These are phyloP conservation scores for Clonostachys sp. DNA, from an alignment of 2,329 filamentous ascomycete species.

Conservation along the genomic window DNA sequence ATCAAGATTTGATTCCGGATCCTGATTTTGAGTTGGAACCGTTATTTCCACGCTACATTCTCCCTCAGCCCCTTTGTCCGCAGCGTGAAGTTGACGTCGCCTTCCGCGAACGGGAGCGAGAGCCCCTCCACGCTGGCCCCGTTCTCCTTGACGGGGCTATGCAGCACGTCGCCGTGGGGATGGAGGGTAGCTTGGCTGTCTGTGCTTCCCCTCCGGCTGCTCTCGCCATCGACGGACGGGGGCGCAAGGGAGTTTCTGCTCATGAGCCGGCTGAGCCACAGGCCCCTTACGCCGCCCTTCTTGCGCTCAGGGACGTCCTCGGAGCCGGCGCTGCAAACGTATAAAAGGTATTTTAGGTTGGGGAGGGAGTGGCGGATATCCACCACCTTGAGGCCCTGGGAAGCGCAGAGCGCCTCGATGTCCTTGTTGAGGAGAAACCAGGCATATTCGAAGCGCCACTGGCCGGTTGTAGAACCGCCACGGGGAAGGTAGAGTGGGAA, in stretches of 20 bases:
- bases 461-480: conserved; percentile 59
- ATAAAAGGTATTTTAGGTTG: conserved; percentile 89
- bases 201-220: conserved; percentile 26
- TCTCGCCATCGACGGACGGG: background rate
- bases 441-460: conserved; percentile 92
- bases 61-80: conserved; percentile 54
- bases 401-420: conserved; percentile 66
- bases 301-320: conserved; percentile 59
- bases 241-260: conserved; percentile 11
- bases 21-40: too few species aligned
- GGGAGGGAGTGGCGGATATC: conserved; percentile 90
- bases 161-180: too few species aligned
- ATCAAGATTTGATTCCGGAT: too few species aligned
- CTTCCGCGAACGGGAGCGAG: conserved; percentile 40
- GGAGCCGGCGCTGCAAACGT: conserved; percentile 78
- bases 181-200: conserved; percentile 28
- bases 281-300: conserved; percentile 53
- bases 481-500: conserved; percentile 74
- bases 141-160: conserved; percentile 5
- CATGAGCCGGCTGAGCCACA: conserved; percentile 46
- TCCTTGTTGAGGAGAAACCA: conserved; percentile 97
- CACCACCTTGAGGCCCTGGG: conserved; percentile 71
- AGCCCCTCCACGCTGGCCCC: conserved; percentile 12
- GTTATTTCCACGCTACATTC: conserved; percentile 22
- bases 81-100: conserved; percentile 40